Percentiles rank a stretch among this genome's conserved stretches.
Evolutionary conservation across 2,329 filamentous ascomycete genomes (phyloP).

Genomic region (Ceratocystis huliohia): DNA sequence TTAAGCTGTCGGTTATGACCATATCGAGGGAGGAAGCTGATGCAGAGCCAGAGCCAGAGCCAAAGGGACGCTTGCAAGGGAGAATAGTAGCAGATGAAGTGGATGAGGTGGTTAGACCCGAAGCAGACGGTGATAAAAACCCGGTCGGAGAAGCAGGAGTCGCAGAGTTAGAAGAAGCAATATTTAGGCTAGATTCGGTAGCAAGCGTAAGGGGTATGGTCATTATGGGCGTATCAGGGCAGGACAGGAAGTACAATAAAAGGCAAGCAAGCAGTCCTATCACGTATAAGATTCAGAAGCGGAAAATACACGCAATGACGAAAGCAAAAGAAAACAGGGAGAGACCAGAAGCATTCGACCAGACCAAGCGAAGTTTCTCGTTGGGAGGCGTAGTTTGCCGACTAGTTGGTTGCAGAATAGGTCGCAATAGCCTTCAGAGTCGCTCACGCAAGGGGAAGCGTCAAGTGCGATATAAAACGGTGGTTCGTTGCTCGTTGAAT

Average conservation of each 20-base stretch:
- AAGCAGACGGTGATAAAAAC: slow-evolving; percentile 9
- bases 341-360: background rate
- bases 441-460: background rate
- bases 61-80: slow-evolving; percentile 19
- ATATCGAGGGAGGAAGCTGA: slow-evolving; percentile 5
- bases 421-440: too few relatives aligned
- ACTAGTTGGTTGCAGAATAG: too few relatives aligned
- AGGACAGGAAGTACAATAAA: background rate
- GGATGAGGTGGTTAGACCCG: background rate
- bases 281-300: background rate
- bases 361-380: background rate
- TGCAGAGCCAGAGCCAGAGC: slow-evolving; percentile 7
- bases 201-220: slow-evolving; percentile 18
- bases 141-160: background rate
- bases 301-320: background rate
- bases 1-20: slow-evolving; percentile 17
- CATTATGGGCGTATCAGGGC: slow-evolving; percentile 15
- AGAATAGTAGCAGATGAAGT: slow-evolving; percentile 14
- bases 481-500: background rate
- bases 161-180: slow-evolving; percentile 10
- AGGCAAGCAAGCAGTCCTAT: background rate
- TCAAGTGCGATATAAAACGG: background rate
- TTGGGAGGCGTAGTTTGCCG: background rate
- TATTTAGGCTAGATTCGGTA: slow-evolving; percentile 16
- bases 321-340: background rate